Evolutionary conservation across 805 yeast species (phyloP), one percentile per base, ranked within the genome.

Genomic region (Pachysolen tannophilus): DNA sequence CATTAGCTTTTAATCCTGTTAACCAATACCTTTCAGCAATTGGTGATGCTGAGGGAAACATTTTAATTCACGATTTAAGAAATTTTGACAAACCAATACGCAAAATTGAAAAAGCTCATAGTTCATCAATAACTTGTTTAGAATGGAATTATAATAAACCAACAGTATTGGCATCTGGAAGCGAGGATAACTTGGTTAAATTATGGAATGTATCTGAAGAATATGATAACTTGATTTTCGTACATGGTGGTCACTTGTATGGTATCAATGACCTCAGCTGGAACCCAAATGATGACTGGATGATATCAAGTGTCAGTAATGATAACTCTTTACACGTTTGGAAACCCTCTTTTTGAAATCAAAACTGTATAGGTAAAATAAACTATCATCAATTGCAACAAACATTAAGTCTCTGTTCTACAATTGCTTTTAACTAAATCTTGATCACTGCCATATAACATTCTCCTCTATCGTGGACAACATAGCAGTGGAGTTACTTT

Each of bases 241-340:
- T 67, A 3, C 97, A 88, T 56, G 80, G 78, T 3, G 97, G 97
- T 0, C 97, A 88, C 54, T 69, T 80, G 71, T 62, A 81, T n/a
- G 87, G 90, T 3, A 84, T 88, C 3, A 82, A 81, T 44, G 97
- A 87, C 47, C 58, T 86, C 20, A 69, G 75, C 23, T 88, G 97
- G 97, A 82, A 83, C 38, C 71, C 75, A 0, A 76, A 76, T 39
- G 82, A 75, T 38, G 72, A 75, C 4, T 72, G 80, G 72, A 65
- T 80, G 69, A 43, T 86, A 25, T 78, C 85, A 3, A 77, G 86
- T 48, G 90, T 82, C 5, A 75, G 85, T 0, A 86, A 82, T 47
- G 96, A 88, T 50, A 88, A 88, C 51, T 73, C 88, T 1, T 59
- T 87, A n/a, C 96, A 88, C 42, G 55, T 87, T 3, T 88, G 95